Evolutionary conservation across 2,329 filamentous ascomycete species (phyloP).

Genomic region (Aureobasidium musti): DNA sequence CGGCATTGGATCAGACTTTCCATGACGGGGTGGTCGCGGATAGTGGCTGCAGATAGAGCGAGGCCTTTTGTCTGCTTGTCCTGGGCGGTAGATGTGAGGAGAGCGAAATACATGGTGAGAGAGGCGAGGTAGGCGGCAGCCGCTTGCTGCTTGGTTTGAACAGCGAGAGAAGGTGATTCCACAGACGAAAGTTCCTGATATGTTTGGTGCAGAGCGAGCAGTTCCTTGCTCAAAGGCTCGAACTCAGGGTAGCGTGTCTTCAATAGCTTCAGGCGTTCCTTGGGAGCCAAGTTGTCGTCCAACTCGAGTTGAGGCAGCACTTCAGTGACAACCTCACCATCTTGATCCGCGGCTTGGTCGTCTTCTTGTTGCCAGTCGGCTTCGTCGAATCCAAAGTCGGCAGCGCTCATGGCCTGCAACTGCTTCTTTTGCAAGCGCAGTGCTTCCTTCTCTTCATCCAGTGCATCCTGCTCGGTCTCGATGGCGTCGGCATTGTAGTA

Average conservation of each 20-base stretch:
- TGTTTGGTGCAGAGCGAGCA: constrained; percentile 63
- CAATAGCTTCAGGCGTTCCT: constrained; percentile 74
- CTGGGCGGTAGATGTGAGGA: constrained; percentile 78
- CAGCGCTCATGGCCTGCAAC: constrained; percentile 81
- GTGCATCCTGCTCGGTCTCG: constrained; percentile 70
- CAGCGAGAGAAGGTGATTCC: constrained; percentile 30
- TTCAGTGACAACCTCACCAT: constrained; percentile 68
- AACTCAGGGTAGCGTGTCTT: constrained; percentile 88
- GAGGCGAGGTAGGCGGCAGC: constrained; percentile 83
- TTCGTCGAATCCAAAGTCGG: constrained; percentile 92
- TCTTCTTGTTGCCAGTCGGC: constrained; percentile 72
- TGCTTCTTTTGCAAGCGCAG: constrained; percentile 88
- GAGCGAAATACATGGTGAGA: constrained; percentile 89
- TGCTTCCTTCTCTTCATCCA: constrained; percentile 91
- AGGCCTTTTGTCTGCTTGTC: constrained; percentile 53
- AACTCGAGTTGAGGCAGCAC: constrained; percentile 82
- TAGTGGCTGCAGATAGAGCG: constrained; percentile 71
- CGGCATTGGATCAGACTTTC: constrained; percentile 76
- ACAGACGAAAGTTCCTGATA: constrained; percentile 2
- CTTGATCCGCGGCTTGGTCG: constrained; percentile 47
- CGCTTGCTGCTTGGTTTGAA: constrained; percentile 69
- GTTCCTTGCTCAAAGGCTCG: constrained; percentile 79
- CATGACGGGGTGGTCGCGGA: constrained; percentile 92
- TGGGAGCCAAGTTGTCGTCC: constrained; percentile 72
- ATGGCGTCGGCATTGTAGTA: constrained; percentile 88